Evolutionary conservation across 768 basidiomycete genomes (phyloP).

Genomic region (Rhizopogon vinicolor): DNA sequence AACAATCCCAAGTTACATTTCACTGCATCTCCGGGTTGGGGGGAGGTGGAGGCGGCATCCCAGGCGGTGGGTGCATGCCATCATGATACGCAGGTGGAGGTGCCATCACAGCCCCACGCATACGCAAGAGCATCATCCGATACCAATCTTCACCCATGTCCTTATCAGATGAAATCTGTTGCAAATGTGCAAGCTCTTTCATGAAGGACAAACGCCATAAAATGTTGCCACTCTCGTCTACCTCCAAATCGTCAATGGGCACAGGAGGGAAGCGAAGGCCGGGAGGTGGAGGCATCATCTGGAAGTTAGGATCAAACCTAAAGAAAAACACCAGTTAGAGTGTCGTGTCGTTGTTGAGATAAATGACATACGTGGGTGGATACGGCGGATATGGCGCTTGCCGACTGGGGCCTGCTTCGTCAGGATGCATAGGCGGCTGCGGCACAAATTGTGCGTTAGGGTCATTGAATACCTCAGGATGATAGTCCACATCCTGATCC

Average conservation of each 20-base stretch:
- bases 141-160: slow-evolving; percentile 86
- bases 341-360: neutral
- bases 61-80: slow-evolving; percentile 32
- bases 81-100: slow-evolving; percentile 31
- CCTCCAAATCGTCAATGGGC: slow-evolving; percentile 66
- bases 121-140: slow-evolving; percentile 78
- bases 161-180: slow-evolving; percentile 74
- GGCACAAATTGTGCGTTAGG: slow-evolving; percentile 52
- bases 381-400: slow-evolving; percentile 58
- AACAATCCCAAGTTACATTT: slow-evolving; percentile 2
- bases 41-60: slow-evolving; percentile 32
- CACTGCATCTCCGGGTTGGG: slow-evolving; percentile 29
- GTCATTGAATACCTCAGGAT: slow-evolving; percentile 50
- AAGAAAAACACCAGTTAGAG: slow-evolving; percentile 10
- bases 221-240: slow-evolving; percentile 76
- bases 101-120: slow-evolving; percentile 67
- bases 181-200: slow-evolving; percentile 73
- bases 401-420: slow-evolving; percentile 58
- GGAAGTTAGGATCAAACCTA: slow-evolving; percentile 74
- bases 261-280: slow-evolving; percentile 67
- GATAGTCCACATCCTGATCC: slow-evolving; percentile 60
- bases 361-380: slow-evolving; percentile 41
- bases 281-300: slow-evolving; percentile 50
- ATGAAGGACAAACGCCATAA: slow-evolving; percentile 79
- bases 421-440: slow-evolving; percentile 48